A percentile compares a stretch with the other conserved stretches of the same genome.
Evolutionary conservation across 2,329 filamentous ascomycete species (phyloP).

Genomic region (Neonectria punicea): DNA sequence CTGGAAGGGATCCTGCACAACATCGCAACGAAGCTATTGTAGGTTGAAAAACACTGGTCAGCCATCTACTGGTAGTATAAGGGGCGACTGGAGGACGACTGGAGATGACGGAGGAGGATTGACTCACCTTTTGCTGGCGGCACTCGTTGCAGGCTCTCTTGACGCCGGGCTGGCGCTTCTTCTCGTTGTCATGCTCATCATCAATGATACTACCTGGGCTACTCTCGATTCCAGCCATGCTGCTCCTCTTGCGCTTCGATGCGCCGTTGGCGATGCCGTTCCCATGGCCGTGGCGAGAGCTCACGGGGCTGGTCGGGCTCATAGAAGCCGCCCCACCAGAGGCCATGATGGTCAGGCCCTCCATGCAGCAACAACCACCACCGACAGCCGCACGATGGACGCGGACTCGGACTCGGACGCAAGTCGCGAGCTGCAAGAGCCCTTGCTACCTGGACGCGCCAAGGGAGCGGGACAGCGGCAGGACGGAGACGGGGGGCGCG

Average conservation of each 20-base stretch:
- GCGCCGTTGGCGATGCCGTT: conserved; percentile 51
- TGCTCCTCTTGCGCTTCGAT: conserved; percentile 69
- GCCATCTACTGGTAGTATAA: conserved; percentile 3
- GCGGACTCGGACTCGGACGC: conserved; percentile 13
- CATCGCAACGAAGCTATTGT: conserved; percentile 80
- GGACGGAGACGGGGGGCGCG: conserved; percentile 24
- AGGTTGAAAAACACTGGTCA: conserved; percentile 21
- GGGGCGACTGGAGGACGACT: neutral
- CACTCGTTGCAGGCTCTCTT: conserved; percentile 89
- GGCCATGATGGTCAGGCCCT: conserved; percentile 58
- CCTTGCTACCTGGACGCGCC: conserved; percentile 24
- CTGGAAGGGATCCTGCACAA: conserved; percentile 82
- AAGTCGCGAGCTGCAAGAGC: conserved; percentile 18
- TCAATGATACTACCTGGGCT: conserved; percentile 66
- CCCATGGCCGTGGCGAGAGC: conserved; percentile 58
- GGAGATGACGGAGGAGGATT: neutral
- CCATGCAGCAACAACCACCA: conserved; percentile 52
- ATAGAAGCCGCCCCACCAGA: conserved; percentile 59
- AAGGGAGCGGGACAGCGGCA: conserved; percentile 27
- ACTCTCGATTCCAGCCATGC: conserved; percentile 63
- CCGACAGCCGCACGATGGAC: conserved; percentile 31
- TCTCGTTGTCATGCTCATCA: conserved; percentile 67
- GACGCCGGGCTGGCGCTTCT: conserved; percentile 73
- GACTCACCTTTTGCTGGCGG: conserved; percentile 82
- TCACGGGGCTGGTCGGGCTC: conserved; percentile 67